Evolutionary conservation across 108 stramenopile genomes (phyloP), one percentile per base, ranked within the genome.

Genomic region (Cyclotella atomus): DNA sequence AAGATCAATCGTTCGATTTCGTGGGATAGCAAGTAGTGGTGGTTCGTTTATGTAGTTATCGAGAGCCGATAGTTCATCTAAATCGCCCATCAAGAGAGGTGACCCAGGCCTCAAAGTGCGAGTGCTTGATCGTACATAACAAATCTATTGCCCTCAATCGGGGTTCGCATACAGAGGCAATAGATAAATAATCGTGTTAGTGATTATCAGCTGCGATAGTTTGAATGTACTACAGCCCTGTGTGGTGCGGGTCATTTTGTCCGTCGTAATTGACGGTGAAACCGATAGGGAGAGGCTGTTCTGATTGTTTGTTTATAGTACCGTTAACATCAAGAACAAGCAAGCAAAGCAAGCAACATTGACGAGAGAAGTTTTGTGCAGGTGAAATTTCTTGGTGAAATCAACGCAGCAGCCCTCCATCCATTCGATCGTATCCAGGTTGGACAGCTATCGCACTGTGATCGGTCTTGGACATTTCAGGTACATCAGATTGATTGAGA

Each of bases 21-120:
- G 47, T 49, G 47, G 47, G 47, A 49, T 49, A 49, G 47, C 9
- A n/a, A n/a, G n/a, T n/a, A n/a, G n/a, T n/a, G n/a, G n/a, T n/a
- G n/a, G n/a, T n/a, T n/a, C n/a, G n/a, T n/a, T n/a, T n/a, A n/a
- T n/a, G n/a, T n/a, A n/a, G n/a, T n/a, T n/a, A n/a, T n/a, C n/a
- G n/a, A n/a, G n/a, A n/a, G n/a, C n/a, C n/a, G n/a, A n/a, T n/a
- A n/a, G n/a, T n/a, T n/a, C n/a, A n/a, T n/a, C n/a, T n/a, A n/a
- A n/a, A n/a, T n/a, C n/a, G n/a, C n/a, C n/a, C n/a, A n/a, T n/a
- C n/a, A n/a, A n/a, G n/a, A n/a, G n/a, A n/a, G n/a, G n/a, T n/a
- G n/a, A n/a, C n/a, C n/a, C n/a, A n/a, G n/a, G n/a, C n/a, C n/a
- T n/a, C n/a, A n/a, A n/a, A n/a, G n/a, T n/a, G n/a, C n/a, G n/a